A percentile compares a stretch with the other conserved stretches of the same genome.
These are phyloP conservation scores for Botrytis aclada DNA, from an alignment of 2,329 filamentous ascomycete species.

Conservation along the genomic window DNA sequence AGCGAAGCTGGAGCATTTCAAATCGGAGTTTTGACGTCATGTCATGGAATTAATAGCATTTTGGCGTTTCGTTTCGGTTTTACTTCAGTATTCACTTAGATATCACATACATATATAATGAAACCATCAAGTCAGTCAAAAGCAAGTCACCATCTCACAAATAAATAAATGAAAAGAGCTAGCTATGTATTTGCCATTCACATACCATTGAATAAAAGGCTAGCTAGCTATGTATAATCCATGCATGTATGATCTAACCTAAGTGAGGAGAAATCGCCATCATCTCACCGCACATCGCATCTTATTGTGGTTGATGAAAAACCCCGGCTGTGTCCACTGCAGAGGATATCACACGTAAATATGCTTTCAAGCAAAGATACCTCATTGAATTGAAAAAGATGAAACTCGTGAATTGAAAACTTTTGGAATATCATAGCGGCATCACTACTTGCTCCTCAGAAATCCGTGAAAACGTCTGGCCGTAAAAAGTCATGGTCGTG, in stretches of 20 bases:
- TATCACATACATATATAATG: background rate
- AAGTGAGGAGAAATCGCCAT: background rate
- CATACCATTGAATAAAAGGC: background rate
- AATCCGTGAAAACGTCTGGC: background rate
- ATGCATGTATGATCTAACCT: background rate
- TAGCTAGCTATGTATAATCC: background rate
- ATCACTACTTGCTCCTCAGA: background rate
- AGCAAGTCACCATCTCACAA: background rate
- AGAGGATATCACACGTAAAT: background rate
- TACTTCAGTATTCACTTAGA: background rate
- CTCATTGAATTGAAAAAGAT: background rate
- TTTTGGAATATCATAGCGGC: background rate
- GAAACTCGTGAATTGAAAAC: background rate
- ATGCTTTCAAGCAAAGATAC: too few species aligned
- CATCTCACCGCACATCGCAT: background rate
- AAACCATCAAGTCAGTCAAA: background rate
- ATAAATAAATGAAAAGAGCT: background rate
- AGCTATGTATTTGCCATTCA: background rate
- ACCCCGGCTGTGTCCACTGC: too few species aligned
- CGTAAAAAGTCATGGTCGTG: background rate
- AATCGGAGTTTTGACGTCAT: background rate
- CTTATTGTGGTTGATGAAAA: background rate
- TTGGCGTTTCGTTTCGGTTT: background rate
- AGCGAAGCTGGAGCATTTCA: background rate
- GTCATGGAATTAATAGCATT: background rate